Conservation (phyloP, 495 filamentous ascomycete genomes). For the Penicillium turbatum region DNA sequence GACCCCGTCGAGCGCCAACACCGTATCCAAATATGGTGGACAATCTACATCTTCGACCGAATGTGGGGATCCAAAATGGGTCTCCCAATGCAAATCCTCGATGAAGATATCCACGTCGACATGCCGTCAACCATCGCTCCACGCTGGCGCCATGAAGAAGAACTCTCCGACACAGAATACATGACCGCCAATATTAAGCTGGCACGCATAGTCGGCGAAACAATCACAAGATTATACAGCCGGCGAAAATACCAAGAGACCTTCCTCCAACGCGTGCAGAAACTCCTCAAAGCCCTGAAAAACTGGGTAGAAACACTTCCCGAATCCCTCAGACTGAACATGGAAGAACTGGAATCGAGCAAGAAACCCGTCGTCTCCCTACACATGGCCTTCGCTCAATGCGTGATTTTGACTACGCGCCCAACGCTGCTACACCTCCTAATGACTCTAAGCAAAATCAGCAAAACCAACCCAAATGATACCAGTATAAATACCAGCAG, state of each 20-base stretch:
- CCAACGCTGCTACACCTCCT: constrained; percentile 42
- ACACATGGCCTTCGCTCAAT: constrained; percentile 44
- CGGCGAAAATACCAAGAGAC: constrained; percentile 42
- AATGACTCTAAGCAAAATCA: constrained; percentile 31
- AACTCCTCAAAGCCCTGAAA: constrained; percentile 41
- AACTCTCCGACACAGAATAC: constrained; percentile 39
- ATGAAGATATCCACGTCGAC: constrained; percentile 47
- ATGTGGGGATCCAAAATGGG: constrained; percentile 49
- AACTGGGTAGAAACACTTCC: constrained; percentile 45
- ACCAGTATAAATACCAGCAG: background rate
- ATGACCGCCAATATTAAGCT: constrained; percentile 42
- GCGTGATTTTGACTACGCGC: constrained; percentile 41
- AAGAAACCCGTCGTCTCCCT: constrained; percentile 38
- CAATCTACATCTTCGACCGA: constrained; percentile 46
- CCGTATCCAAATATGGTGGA: constrained; percentile 45
- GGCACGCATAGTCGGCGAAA: constrained; percentile 41
- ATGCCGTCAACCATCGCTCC: constrained; percentile 37
- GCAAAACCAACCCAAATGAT: background rate
- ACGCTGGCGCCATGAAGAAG: constrained; percentile 35
- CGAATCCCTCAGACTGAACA: constrained; percentile 36
- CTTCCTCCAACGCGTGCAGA: constrained; percentile 42
- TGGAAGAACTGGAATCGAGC: constrained; percentile 37
- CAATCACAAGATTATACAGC: constrained; percentile 40
- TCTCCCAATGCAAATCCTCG: constrained; percentile 41
- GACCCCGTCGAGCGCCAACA: constrained; percentile 43